Evolutionary conservation across 176 grass and related monocot genomes (phyloP).

Genomic region (sorghum (Sorghum bicolor)): Sorghum_bicolor_NCBIv3 NC_012871.2:75195501-75196000

Average conservation of each 20-base stretch:
- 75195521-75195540: constrained; percentile 94
- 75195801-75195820: constrained; percentile 13
- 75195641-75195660: background rate
- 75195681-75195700: background rate
- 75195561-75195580: background rate
- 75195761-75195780: background rate
- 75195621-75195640: background rate
- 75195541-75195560: constrained; percentile 93
- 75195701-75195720: background rate
- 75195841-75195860: constrained; percentile 99
- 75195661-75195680: background rate
- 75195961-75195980: constrained; percentile 17
- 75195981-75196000: constrained; percentile 62
- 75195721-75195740: background rate
- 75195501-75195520: constrained; percentile 87
- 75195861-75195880: constrained; percentile 91
- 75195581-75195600: background rate
- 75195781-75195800: background rate
- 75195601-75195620: background rate
- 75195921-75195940: constrained; percentile 12
- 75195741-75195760: background rate
- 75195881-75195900: constrained; percentile 93
- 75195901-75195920: constrained; percentile 28
- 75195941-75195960: background rate
- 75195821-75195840: constrained; percentile 66